Evolutionary conservation across 169 alveolate genomes (phyloP).

Genomic region (Eimeria brunetti): DNA sequence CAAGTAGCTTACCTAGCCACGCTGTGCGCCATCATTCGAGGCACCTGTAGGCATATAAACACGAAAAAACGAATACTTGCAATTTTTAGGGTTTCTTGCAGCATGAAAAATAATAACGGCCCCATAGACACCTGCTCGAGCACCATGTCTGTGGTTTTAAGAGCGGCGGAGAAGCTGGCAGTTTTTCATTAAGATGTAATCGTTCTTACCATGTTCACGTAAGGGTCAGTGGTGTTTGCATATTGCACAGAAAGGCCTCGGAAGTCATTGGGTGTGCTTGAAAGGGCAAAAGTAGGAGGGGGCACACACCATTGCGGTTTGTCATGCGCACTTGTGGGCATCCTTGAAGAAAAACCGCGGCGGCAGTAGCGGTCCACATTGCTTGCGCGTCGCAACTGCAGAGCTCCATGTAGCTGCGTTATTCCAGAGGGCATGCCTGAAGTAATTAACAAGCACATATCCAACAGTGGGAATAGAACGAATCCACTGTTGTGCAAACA

Average conservation of each 20-base stretch:
- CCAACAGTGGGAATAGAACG: not conserved
- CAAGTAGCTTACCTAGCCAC: not conserved
- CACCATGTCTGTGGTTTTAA: not conserved
- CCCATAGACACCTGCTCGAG: not conserved
- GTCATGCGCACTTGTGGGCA: not conserved
- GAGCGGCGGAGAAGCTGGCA: not conserved
- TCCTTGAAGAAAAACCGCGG: conserved; percentile 4
- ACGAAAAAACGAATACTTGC: not conserved
- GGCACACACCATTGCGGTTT: not conserved
- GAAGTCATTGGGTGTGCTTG: not conserved
- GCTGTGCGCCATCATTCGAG: not conserved
- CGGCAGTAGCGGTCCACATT: conserved; percentile 9
- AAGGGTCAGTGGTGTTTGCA: conserved; percentile 67
- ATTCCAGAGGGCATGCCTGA: conserved; percentile 32
- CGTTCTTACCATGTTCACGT: conserved; percentile 57
- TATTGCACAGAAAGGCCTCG: conserved; percentile 49
- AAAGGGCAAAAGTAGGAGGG: not conserved
- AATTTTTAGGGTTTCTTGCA: not conserved
- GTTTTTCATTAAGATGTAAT: not conserved
- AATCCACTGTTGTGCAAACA: not conserved
- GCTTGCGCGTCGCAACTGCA: not conserved
- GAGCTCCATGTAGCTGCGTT: not conserved
- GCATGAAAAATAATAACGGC: not conserved
- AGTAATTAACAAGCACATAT: not conserved
- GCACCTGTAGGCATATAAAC: conserved; percentile 13